These are phyloP conservation scores for Penicillium herquei DNA, from an alignment of 495 filamentous ascomycete species.

Conservation along the genomic window DNA sequence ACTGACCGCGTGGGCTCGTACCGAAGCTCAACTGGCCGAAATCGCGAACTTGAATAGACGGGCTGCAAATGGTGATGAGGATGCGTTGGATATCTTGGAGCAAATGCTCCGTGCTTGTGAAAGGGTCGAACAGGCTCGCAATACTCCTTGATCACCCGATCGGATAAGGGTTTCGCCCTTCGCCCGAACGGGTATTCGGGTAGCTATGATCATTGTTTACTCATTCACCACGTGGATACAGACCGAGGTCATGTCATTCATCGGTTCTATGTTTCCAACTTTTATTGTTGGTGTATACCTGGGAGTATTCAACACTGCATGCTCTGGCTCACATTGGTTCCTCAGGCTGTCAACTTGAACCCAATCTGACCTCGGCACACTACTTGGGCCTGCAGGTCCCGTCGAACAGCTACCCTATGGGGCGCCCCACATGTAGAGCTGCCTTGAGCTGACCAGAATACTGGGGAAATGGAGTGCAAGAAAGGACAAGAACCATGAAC, in stretches of 20 bases:
- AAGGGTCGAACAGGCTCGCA: not conserved
- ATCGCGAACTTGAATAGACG: conserved; percentile 34
- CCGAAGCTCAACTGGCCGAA: conserved; percentile 38
- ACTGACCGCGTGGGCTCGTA: conserved; percentile 37
- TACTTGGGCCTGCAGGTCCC: no score
- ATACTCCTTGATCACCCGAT: not conserved
- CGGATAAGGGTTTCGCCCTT: not conserved
- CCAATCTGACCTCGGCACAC: no score
- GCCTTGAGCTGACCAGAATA: no score
- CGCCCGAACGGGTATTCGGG: conserved; percentile 5
- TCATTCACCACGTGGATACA: not conserved
- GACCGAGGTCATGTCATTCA: not conserved
- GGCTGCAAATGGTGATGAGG: conserved; percentile 33
- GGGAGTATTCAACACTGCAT: no score
- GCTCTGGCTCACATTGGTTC: no score
- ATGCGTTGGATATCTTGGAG: conserved; percentile 35
- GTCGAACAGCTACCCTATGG: no score
- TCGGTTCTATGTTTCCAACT: not conserved
- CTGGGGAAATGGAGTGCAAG: no score
- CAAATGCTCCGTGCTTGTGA: conserved; percentile 14
- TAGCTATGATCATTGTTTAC: not conserved
- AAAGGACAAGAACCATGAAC: no score
- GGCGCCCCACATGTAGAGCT: no score
- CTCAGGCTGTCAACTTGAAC: no score
- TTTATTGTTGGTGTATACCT: not conserved